Base-by-base conservation (phyloP, 345 rosid genomes). In the Rhizophora mangle region DNA sequence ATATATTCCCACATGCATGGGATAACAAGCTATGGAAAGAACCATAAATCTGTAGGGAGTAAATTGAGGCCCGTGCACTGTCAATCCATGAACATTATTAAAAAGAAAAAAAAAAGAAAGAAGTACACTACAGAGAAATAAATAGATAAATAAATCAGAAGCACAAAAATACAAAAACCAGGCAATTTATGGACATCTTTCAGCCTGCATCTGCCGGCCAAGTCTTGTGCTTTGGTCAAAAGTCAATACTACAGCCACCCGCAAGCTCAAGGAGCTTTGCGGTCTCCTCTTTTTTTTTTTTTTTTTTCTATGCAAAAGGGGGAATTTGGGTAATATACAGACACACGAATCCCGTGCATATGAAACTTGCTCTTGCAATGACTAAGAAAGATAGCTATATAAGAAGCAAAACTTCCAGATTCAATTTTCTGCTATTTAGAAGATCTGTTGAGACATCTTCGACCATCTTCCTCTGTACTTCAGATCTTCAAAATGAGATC, bases 291-390 rank as follows among this genome's bases (percentile, higher is more conserved):
- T 43, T 65, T 54, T 29, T 24, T 30, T 29, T 24, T 30, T 59
- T 83, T 78, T 68, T 0, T 83, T 83, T 65, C 75, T 60, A 71
- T 61, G 72, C 24, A 73, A 67, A 75, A 64, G 13, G 7, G 11
- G 26, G 8, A 30, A 54, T 43, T 59, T 68, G 51, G 64, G 62
- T 43, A 26, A 57, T 65, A 73, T 72, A 43, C 71, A 71, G 61
- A 71, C 36, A 63, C 46, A 30, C 68, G 57, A 67, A 72, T 60
- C 62, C 64, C 68, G 65, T 60, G 32, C 68, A 67, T 30, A 74
- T 4, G 19, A 64, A 74, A 68, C 52, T 72, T 63, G 21, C 68
- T 31, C 56, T 27, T 52, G 20, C 27, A 26, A 47, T 43, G 62
- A 16, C 55, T 31, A 20, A n/a, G 39, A 18, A 9, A 11, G 43